Conservation (phyloP, 2,329 filamentous ascomycete genomes). For the Curvularia sp. region DNA sequence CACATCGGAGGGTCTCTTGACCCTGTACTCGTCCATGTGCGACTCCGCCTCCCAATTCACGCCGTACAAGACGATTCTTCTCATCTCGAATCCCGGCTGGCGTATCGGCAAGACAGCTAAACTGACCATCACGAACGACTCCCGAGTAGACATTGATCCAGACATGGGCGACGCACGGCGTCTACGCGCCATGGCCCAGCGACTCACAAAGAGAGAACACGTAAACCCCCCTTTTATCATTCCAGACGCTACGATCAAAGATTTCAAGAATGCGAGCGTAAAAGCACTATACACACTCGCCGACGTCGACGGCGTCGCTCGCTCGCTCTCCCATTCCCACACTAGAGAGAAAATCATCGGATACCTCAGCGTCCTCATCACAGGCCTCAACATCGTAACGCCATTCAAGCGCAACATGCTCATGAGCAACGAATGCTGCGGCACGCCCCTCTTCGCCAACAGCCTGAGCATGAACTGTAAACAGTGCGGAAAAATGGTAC, state of each 20-base stretch:
- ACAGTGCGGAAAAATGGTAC: constrained; percentile 49
- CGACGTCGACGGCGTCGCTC: constrained; percentile 54
- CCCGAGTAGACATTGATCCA: constrained; percentile 64
- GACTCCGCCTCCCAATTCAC: constrained; percentile 55
- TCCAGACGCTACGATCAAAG: constrained; percentile 31
- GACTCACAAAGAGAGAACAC: constrained; percentile 58
- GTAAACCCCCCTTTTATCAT: constrained; percentile 59
- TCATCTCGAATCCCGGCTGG: constrained; percentile 58
- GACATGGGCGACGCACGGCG: constrained; percentile 61
- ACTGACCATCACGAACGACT: constrained; percentile 52
- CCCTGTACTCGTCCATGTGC: constrained; percentile 62
- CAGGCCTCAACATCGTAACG: constrained; percentile 51
- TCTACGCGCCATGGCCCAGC: constrained; percentile 59
- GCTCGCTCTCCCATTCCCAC: constrained; percentile 32
- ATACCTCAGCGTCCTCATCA: constrained; percentile 55
- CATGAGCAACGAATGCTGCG: constrained; percentile 59
- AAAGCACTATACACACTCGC: constrained; percentile 54
- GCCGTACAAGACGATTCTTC: constrained; percentile 58
- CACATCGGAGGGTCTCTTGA: constrained; percentile 61
- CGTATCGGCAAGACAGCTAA: constrained; percentile 47
- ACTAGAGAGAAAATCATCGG: constrained; percentile 50
- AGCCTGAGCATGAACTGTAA: constrained; percentile 49
- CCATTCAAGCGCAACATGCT: constrained; percentile 55
- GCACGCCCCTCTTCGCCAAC: constrained; percentile 63
- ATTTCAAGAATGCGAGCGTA: constrained; percentile 32